Base-by-base conservation (phyloP, 768 basidiomycete genomes). In the Solioccasus polychromus region DNA sequence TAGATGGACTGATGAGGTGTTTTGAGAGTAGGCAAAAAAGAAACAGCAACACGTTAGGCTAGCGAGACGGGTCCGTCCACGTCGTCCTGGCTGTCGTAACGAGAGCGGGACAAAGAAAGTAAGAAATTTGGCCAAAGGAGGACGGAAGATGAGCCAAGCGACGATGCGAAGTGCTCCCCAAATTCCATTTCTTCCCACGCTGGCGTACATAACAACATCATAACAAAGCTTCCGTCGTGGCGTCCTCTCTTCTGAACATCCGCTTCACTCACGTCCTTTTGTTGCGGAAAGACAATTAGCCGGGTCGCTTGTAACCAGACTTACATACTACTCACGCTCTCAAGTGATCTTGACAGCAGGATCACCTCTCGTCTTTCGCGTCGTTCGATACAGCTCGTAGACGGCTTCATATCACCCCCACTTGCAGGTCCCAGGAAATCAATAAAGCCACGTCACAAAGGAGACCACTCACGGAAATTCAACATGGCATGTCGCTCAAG, bases 261-360 rank as follows among this genome's bases (percentile, higher is more conserved):
- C 11, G 70, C 69, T 47, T 72, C 67, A 31, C 74, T 72, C 50
- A 75, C 74, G 49, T 77, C 68, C 45, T 76, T 78, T 73, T 78
- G 24, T 18, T 14, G 17, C 19, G 18, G 8, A 32, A 19, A 25
- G 12, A 8, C 12, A 28, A 28, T 35, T 17, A 36, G 37, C 22
- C 37, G 24, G n/a, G 4, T 4, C 7, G 28, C 28, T 7, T 28
- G 4, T 5, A 8, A 12, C n/a, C 11, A 30, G 7, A 47, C 18
- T 28, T 17, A 37, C 17, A 31, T 4, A 5, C 25, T 3, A 70
- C 73, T 53, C 51, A 75, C 76, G 18, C 24, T 67, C 54, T 25
- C 74, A 64, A 23, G 66, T 51, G 42, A 78, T 76, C 48, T 72
- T 71, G 22, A 77, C 70, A 4, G 74, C 76, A 2, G 77, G 75